Evolutionary conservation across 148 eudicot species (phyloP).

Genomic region (Rhododendron ferrugineum): DNA sequence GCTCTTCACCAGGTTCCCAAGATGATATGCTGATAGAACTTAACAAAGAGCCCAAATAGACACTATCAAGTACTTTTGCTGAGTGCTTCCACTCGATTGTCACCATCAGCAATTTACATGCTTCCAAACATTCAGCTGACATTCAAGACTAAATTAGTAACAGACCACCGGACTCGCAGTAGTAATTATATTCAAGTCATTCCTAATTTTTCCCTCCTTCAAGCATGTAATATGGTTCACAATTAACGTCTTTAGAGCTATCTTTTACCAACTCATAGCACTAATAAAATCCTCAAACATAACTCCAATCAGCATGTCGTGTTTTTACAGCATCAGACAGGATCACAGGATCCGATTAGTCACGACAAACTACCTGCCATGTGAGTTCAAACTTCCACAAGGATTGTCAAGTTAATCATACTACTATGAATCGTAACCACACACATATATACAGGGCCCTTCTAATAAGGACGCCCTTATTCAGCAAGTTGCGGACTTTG

Average conservation of each 20-base stretch:
- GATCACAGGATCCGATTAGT: background rate
- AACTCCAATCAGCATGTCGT: background rate
- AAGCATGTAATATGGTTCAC: background rate
- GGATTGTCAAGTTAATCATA: background rate
- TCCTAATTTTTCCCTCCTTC: background rate
- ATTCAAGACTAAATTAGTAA: background rate
- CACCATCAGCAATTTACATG: background rate
- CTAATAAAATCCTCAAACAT: background rate
- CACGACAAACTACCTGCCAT: background rate
- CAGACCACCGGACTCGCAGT: background rate
- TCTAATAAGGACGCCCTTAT: too few relatives aligned
- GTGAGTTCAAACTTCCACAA: background rate
- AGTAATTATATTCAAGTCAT: background rate
- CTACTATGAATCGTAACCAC: background rate
- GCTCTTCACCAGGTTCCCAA: background rate
- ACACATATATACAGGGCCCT: too few relatives aligned
- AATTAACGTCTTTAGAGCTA: background rate
- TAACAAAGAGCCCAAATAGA: background rate
- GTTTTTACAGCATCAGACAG: background rate
- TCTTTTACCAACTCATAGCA: background rate
- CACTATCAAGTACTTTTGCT: background rate
- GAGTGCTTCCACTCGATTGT: background rate
- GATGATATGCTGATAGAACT: background rate
- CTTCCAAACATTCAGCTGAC: background rate
- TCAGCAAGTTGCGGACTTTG: too few relatives aligned